Conservation (phyloP, 176 grass and related monocot genomes). For the Zoysia japonica region DNA sequence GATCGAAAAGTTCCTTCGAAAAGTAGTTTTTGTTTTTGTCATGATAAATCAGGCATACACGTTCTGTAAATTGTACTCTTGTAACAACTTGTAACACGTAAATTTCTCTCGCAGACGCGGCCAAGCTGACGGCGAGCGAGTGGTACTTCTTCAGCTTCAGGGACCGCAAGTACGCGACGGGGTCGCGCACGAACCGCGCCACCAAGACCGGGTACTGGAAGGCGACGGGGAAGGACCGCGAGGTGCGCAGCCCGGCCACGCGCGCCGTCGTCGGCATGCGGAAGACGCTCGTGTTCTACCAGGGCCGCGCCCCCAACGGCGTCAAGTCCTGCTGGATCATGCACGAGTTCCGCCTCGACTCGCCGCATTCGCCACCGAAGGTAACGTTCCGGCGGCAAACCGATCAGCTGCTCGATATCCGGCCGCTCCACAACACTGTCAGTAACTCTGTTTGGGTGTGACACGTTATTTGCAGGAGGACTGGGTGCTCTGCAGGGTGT, state of each 20-base stretch:
- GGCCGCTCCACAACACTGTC: too few species aligned
- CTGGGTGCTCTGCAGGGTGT: constrained; percentile 93
- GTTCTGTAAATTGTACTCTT: too few species aligned
- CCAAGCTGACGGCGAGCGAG: constrained; percentile 73
- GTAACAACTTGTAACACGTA: too few species aligned
- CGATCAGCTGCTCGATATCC: background rate
- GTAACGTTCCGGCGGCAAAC: background rate
- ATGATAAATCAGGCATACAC: too few species aligned
- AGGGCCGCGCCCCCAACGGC: constrained; percentile 76
- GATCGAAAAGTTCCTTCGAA: background rate
- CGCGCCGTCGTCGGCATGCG: constrained; percentile 69
- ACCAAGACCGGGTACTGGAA: constrained; percentile 89
- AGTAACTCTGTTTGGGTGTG: background rate
- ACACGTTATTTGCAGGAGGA: constrained; percentile 55
- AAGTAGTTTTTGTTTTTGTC: background rate
- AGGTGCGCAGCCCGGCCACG: constrained; percentile 44
- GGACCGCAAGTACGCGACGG: constrained; percentile 87
- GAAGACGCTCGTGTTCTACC: constrained; percentile 94
- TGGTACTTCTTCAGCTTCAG: constrained; percentile 99
- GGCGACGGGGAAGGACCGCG: constrained; percentile 81
- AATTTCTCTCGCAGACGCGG: constrained; percentile 44
- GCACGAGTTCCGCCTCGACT: constrained; percentile 88
- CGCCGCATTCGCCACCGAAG: constrained; percentile 63
- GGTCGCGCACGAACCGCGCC: constrained; percentile 77
- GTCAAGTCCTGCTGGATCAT: constrained; percentile 81